Base-by-base conservation (phyloP, 805 yeast species). In the Citeromyces nyonsensis region DNA sequence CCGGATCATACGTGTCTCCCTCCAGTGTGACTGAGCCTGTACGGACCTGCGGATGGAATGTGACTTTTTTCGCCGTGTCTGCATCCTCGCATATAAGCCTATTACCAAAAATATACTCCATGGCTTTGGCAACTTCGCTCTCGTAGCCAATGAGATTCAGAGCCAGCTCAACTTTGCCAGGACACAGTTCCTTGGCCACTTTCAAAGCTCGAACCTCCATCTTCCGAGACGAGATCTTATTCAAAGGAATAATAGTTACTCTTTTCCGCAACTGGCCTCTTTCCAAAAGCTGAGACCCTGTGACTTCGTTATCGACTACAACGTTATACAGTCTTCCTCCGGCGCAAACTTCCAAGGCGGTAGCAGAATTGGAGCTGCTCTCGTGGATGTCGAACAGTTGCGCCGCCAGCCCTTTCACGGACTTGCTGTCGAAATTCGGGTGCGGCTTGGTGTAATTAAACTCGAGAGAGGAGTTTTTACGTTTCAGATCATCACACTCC, bases 1-100 rank as follows among this genome's bases (percentile, higher is more conserved):
- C 84, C 0, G 98, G 98, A 48, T 91, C 98, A 54, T 86, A 91
- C 8, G 78, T 68, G 51, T 91, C 98, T 33, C 98, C 99, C 34
- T 85, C 86, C 24, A 81, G 51, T 0, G 99, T 91, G 10, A 93
- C 84, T 22, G 93, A 76, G 44, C 85, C 73, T 1, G 86, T 64
- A 39, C 83, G 65, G 10, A 88, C 73, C 34, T 71, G 66, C 1
- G 88, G 91, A 49, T 86, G 74, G 49, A 85, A 84, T 0, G 96
- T 83, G n/a, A 91, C 79, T 31, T 64, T 61, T 42, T 86, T 79
- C 1, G 98, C 97, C 1, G 94, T 74, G 10, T 79, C 77, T 0
- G 95, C 81, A 52, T 85, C 93, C 12, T 72, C 58, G 56, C 98
- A 91, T 14, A 91, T 67, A 29, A 93, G 67, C n/a, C 93, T 81